Evolutionary conservation across 2,329 filamentous ascomycete species (phyloP).

Genomic region (Magnaporthiopsis poae): DNA sequence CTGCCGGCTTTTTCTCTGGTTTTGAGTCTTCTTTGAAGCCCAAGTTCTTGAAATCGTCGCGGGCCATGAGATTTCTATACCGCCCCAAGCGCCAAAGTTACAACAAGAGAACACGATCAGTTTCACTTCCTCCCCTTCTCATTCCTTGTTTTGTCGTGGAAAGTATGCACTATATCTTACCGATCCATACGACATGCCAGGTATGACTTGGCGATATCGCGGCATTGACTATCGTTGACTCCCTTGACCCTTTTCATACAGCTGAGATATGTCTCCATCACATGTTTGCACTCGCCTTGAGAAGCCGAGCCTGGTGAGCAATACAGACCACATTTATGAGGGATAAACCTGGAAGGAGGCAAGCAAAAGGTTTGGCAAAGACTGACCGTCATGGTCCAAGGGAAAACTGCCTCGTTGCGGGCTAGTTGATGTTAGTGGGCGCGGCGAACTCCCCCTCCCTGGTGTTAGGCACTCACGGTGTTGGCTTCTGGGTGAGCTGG

Average conservation of each 20-base stretch:
- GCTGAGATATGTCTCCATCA: conserved; percentile 75
- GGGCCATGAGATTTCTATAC: conserved; percentile 85
- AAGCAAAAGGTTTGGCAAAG: too few relatives aligned
- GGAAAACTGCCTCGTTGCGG: conserved; percentile 90
- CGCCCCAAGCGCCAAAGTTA: not conserved
- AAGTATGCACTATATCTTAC: conserved; percentile 38
- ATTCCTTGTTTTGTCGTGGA: not conserved
- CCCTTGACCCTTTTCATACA: conserved; percentile 80
- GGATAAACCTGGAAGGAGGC: not conserved
- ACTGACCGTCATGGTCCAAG: conserved; percentile 74
- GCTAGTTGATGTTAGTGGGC: conserved; percentile 30
- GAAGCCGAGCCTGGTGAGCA: not conserved
- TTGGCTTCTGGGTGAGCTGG: conserved; percentile 20
- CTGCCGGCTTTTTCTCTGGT: conserved; percentile 21
- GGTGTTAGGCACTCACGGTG: conserved; percentile 20
- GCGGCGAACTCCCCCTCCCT: not conserved
- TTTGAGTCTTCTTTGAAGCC: conserved; percentile 51
- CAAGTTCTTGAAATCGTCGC: conserved; percentile 87
- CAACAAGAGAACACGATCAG: conserved; percentile 12
- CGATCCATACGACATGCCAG: conserved; percentile 87
- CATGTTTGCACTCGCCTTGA: conserved; percentile 79
- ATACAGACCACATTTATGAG: not conserved
- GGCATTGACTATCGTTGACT: conserved; percentile 77
- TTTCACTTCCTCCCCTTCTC: not conserved
- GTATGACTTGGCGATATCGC: conserved; percentile 78